These are phyloP conservation scores for Vitellaria paradoxa DNA, from an alignment of 179 eudicot genomes.

Conservation along the genomic window DNA sequence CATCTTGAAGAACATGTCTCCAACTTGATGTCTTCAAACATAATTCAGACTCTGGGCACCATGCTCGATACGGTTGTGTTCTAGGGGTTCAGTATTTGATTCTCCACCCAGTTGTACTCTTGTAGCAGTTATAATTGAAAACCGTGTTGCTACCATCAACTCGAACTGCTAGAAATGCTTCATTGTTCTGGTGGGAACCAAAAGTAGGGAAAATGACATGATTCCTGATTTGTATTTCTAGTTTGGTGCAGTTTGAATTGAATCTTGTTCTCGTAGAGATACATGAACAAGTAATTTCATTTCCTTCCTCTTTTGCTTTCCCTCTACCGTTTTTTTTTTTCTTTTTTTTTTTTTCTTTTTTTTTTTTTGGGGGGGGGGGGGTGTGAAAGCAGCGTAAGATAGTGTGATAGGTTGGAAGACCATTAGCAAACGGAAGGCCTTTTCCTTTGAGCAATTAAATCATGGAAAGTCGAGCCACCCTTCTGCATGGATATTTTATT, in stretches of 20 bases:
- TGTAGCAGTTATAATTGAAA: background rate
- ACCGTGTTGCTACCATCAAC: background rate
- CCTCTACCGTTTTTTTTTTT: no score
- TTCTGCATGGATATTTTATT: no score
- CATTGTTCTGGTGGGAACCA: background rate
- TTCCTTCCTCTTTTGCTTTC: no score
- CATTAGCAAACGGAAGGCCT: no score
- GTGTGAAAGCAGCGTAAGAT: no score
- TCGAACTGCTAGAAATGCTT: background rate
- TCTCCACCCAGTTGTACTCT: background rate
- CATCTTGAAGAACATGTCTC: slow-evolving; percentile 94
- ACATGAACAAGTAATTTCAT: no score
- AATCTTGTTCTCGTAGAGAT: background rate
- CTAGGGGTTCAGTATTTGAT: slow-evolving; percentile 22
- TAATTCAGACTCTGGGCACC: slow-evolving; percentile 83
- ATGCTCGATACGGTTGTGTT: slow-evolving; percentile 89
- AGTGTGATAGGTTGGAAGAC: no score
- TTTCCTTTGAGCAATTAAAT: no score
- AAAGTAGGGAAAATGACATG: background rate
- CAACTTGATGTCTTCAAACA: slow-evolving; percentile 87
- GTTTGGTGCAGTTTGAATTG: background rate
- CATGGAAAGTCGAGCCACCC: no score
- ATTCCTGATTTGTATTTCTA: background rate
- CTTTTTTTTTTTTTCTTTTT: no score
- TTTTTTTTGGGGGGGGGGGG: no score